Conservation (phyloP, 1,284 basidiomycete species). For the Chiua sp. region DNA sequence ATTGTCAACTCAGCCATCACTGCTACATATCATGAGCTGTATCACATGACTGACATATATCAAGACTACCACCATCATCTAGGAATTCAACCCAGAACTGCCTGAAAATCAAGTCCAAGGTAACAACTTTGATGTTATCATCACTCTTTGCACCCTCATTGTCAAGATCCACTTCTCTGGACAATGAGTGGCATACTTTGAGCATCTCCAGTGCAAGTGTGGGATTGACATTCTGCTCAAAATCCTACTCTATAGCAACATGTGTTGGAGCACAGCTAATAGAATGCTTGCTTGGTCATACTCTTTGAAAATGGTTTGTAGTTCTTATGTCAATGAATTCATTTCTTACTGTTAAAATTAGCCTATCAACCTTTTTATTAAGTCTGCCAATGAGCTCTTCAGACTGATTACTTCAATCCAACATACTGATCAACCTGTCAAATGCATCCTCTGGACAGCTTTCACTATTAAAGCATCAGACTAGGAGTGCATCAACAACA, state of each 20-base stretch:
- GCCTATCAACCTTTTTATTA: too few species aligned
- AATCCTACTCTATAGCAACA: neutral
- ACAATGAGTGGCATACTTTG: neutral
- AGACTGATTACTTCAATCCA: too few species aligned
- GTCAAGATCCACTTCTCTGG: neutral
- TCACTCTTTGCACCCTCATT: neutral
- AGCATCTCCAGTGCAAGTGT: neutral
- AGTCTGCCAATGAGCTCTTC: too few species aligned
- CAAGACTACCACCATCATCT: neutral
- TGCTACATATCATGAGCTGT: neutral
- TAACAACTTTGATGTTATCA: neutral
- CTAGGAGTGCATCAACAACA: neutral
- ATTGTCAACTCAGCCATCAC: neutral
- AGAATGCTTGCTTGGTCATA: neutral
- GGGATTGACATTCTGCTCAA: neutral
- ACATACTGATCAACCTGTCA: too few species aligned
- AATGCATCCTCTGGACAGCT: too few species aligned
- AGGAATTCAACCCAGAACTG: neutral
- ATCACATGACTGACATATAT: neutral
- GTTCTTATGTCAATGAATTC: too few species aligned
- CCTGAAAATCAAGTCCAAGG: neutral
- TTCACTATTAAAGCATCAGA: too few species aligned
- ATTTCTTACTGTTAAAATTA: too few species aligned
- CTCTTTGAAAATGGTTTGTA: too few species aligned
- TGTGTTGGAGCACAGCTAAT: neutral